A percentile compares a stretch with the other conserved stretches of the same genome.
Conservation (phyloP, 2,329 filamentous ascomycete genomes). For the Neonectria coccinea region DNA sequence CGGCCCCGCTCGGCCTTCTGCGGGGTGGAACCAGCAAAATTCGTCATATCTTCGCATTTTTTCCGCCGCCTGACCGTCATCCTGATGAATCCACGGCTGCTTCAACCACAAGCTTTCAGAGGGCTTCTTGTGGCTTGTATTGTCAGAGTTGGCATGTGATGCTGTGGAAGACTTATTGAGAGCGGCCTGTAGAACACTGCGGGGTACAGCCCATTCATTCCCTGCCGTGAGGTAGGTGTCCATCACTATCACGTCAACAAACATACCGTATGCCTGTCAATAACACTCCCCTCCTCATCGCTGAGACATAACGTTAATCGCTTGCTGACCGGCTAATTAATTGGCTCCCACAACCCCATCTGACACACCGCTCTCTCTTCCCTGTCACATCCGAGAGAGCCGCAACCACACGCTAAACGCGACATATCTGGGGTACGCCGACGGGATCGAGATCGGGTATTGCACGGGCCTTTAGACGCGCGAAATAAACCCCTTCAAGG, state of each 20-base stretch:
- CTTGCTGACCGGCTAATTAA: too few relatives aligned
- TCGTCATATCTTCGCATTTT: background rate
- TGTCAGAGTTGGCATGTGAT: too few relatives aligned
- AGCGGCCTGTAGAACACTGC: too few relatives aligned
- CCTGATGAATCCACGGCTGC: too few relatives aligned
- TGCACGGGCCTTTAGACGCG: too few relatives aligned
- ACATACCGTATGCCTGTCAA: background rate
- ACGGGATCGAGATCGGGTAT: background rate
- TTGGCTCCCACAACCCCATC: background rate
- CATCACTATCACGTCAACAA: too few relatives aligned
- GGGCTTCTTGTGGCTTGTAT: too few relatives aligned
- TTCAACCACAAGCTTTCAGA: too few relatives aligned
- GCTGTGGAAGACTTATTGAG: too few relatives aligned
- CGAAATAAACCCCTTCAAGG: too few relatives aligned
- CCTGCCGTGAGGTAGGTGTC: too few relatives aligned
- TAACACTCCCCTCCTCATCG: background rate
- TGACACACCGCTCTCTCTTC: background rate
- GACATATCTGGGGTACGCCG: background rate
- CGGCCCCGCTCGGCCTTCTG: background rate
- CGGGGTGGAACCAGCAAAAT: background rate
- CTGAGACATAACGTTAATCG: background rate
- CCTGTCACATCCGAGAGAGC: slow-evolving; percentile 10
- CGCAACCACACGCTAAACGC: background rate
- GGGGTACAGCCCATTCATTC: too few relatives aligned
- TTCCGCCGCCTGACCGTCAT: background rate